Conservation (phyloP, 2,329 filamentous ascomycete species). For the Fusarium dlaminii region DNA sequence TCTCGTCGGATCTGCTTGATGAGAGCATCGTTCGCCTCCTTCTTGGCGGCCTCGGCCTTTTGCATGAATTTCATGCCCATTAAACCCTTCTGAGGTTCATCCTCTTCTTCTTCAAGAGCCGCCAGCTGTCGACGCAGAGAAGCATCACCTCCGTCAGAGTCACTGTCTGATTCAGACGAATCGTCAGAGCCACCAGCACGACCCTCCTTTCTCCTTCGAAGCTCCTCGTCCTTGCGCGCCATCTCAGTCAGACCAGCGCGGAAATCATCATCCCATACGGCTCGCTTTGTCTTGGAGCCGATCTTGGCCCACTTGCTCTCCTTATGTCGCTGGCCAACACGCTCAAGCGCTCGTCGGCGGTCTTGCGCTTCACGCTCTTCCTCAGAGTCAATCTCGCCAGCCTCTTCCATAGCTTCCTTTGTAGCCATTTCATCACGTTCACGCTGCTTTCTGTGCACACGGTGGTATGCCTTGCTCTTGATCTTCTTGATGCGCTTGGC, state of each 20-base stretch:
- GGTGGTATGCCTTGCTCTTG: conserved; percentile 94
- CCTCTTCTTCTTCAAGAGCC: conserved; percentile 57
- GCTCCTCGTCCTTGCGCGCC: conserved; percentile 83
- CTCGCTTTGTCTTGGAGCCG: conserved; percentile 79
- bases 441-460: conserved; percentile 84
- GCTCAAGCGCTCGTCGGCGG: conserved; percentile 80
- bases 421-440: conserved; percentile 63
- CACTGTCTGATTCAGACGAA: conserved; percentile 62
- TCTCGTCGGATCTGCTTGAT: conserved; percentile 75
- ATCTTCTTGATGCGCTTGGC: conserved; percentile 98
- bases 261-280: conserved; percentile 89
- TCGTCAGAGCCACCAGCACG: conserved; percentile 62
- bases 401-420: conserved; percentile 63
- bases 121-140: conserved; percentile 59
- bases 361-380: conserved; percentile 73
- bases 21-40: conserved; percentile 82
- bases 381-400: conserved; percentile 70
- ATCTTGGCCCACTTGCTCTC: conserved; percentile 95
- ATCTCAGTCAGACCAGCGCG: conserved; percentile 81
- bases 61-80: conserved; percentile 95
- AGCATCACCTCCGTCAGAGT: conserved; percentile 67
- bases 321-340: conserved; percentile 85
- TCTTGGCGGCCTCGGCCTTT: conserved; percentile 81
- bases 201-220: conserved; percentile 81
- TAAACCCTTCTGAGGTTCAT: conserved; percentile 71